Conservation (phyloP, 2,329 filamentous ascomycete genomes). For the Knoxdaviesia capensis region DNA sequence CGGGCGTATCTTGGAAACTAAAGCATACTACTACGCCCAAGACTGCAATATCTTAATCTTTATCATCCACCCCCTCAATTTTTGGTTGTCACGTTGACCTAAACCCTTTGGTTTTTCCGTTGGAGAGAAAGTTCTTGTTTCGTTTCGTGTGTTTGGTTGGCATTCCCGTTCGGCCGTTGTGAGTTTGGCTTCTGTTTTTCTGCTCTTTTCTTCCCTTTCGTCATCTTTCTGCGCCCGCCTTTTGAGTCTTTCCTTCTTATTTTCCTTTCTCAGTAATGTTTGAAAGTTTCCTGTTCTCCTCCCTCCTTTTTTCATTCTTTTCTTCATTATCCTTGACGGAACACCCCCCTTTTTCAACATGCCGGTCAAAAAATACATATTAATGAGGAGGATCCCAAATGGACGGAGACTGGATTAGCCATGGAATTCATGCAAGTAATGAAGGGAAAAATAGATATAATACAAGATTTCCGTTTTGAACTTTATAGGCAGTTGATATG, state of each 20-base stretch:
- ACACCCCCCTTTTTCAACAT: too few species aligned
- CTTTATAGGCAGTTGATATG: not conserved
- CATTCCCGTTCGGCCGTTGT: not conserved
- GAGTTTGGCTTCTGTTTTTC: conserved; percentile 12
- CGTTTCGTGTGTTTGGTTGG: not conserved
- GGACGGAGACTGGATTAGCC: too few species aligned
- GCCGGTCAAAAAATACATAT: too few species aligned
- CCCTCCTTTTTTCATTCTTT: not conserved
- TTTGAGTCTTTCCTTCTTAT: not conserved
- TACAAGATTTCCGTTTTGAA: not conserved
- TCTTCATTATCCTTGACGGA: not conserved
- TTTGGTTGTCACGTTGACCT: not conserved
- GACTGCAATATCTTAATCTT: not conserved
- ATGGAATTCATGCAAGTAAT: too few species aligned
- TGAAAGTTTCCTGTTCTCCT: not conserved
- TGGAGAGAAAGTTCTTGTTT: not conserved
- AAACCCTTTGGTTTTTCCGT: not conserved
- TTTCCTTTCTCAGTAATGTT: conserved; percentile 1
- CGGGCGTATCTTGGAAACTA: conserved; percentile 42
- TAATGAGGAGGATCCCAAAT: too few species aligned
- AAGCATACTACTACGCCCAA: conserved; percentile 3
- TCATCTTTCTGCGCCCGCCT: not conserved
- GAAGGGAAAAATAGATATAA: too few species aligned
- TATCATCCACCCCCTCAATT: not conserved
- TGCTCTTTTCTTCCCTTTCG: not conserved